Evolutionary conservation across 768 basidiomycete species (phyloP), one percentile per base, ranked within the genome.

Genomic region (Flagelloscypha sp.): DNA sequence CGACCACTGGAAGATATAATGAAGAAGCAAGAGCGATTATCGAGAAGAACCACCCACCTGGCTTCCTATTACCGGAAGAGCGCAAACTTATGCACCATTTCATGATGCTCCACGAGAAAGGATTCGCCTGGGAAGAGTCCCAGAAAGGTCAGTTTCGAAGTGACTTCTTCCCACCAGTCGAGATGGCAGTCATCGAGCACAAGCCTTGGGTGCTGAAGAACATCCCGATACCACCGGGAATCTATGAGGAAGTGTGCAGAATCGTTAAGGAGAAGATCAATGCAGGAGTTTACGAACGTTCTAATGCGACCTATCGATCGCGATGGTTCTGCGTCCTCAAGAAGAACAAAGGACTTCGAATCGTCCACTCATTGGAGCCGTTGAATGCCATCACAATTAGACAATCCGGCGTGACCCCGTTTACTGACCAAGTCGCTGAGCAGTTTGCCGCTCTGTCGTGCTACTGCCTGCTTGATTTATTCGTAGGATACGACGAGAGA

Each of bases 91-190:
- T 58, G 1, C 52, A 62, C 20, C 47, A 62, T n/a, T 30, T 64
- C 2, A 46, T 68, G 37, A 43, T 34, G 13, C 15, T 37, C 11
- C 54, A 63, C 3, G 45, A 66, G 18, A 7, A 42, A 0, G 61
- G 40, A 0, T 61, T 72, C 22, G 62, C 66, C 0, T 72, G 61
- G 64, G 38, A 55, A 3, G 58, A 68, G 7, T 6, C 25, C 0
- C 61, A 71, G 33, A 48, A 52, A 8, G 63, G 69, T 1, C 27
- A 29, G 0, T 65, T 67, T 17, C 30, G 36, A 1, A 32, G 50
- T 1, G 50, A 65, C 2, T 66, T 48, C 24, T 66, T 65, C 30
- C 40, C 43, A 0, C 57, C 59, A 0, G 37, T 60, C 1, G 37
- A 50, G 0, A 58, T 65, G n/a, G 60, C 58, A 0, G 54, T 48